Evolutionary conservation across 208 protist genomes (phyloP), one percentile per base, ranked within the genome.

Genomic region (Leishmania guyanensis): DNA sequence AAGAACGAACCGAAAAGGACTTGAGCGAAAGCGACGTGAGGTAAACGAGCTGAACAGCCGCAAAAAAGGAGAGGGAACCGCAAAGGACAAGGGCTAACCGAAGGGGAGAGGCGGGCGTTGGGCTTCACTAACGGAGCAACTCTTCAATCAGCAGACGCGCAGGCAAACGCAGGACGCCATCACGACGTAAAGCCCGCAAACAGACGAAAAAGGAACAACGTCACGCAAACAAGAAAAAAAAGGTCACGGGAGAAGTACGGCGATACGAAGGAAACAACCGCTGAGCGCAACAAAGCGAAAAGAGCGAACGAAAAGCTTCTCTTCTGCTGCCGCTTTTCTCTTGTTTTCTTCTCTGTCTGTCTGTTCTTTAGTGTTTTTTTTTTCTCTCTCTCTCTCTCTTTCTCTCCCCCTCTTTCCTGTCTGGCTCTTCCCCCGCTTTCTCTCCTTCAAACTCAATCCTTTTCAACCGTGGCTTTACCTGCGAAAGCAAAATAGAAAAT

Each of bases 211-310:
- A 81, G 20, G 43, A 12, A 46, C 65, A 70, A 46, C 65, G 20
- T 1, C 65, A 70, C 14, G 16, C n/a, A 14, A 70, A 46, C 65
- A 26, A 66, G 22, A 79, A 66, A 65, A 20, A 1, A 79, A 79
- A 79, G 20, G 17, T 46, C 43, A 46, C 43, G 43, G 43, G 43
- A 46, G 77, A 82, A 71, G 29, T n/a, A 84, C 68, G 62, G 48
- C 16, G 43, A 74, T 65, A 82, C 36, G 77, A 79, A 77, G 80
- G 36, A 43, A 74, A 78, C 71, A 72, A 77, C 16, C 48, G 0
- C 68, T 65, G 26, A 69, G 39, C 36, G 53, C 53, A 56, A 22
- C 53, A 56, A 56, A 12, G 16, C 10, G 16, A 20, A 56, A 20
- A 56, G 53, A 56, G 53, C 10, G 53, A 56, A 56, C 53, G 17